A percentile compares a stretch with the other conserved stretches of the same genome.
phyloP scores from a whole-genome alignment of 306 rosid species.

The Gastrolobium bilobum region DNA sequence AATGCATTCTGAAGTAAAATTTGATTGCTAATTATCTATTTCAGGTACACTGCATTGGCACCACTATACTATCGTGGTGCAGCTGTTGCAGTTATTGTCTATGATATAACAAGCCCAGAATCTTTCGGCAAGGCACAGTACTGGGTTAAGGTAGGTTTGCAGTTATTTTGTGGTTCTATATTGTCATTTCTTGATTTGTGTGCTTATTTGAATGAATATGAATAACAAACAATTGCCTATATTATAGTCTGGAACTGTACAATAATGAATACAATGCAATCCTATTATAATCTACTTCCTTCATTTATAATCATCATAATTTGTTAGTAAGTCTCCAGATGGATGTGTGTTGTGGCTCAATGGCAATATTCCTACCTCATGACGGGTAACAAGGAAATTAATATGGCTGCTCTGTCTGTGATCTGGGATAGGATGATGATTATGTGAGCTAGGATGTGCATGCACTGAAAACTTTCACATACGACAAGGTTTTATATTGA shows the following conservation, averaged over 20 bases:
- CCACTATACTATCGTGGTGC: constrained; percentile 98
- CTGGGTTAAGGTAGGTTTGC: constrained; percentile 92
- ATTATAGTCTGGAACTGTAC: constrained; percentile 19
- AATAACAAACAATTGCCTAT: background rate
- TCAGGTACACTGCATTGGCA: constrained; percentile 96
- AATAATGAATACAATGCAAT: background rate
- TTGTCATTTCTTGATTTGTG: constrained; percentile 25
- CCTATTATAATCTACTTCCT: constrained; percentile 6
- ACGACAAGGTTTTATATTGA: background rate
- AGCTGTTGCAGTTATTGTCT: constrained; percentile 94
- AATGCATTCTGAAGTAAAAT: constrained; percentile 33
- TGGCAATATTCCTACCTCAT: constrained; percentile 11
- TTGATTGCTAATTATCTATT: constrained; percentile 47
- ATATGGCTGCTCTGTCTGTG: constrained; percentile 17
- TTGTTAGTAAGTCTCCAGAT: constrained; percentile 6
- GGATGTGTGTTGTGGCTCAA: constrained; percentile 13
- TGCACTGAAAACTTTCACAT: background rate
- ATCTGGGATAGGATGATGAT: constrained; percentile 13
- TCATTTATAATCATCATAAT: constrained; percentile 7
- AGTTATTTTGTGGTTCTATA: constrained; percentile 36
- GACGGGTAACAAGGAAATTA: constrained; percentile 16
- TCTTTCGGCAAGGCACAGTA: constrained; percentile 96
- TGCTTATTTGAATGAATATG: constrained; percentile 34
- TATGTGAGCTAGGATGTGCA: constrained; percentile 10
- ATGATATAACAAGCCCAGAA: constrained; percentile 96